Evolutionary conservation across 257 asterid species (phyloP), one percentile per base, ranked within the genome.

Genomic region (Solanum sitiens): DNA sequence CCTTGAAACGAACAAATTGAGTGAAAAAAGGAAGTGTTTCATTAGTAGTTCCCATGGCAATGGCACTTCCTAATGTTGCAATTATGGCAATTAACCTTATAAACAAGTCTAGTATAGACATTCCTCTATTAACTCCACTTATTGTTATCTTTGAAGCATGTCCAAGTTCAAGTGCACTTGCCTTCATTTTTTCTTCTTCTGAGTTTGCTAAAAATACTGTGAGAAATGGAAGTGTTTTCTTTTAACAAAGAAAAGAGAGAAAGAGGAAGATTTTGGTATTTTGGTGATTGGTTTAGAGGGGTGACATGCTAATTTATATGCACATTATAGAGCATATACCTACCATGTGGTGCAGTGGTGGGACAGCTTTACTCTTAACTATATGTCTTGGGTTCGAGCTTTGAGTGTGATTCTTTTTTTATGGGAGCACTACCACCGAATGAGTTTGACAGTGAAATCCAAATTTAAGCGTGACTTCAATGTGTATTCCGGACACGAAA

Each of bases 11-110:
- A 83, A 90, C n/a, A 39, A 90, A 87, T 63, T 89, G 94, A 3
- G 92, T 89, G 89, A 86, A 50, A 86, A 90, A 90, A 2, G 94
- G 88, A 5, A 90, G 94, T 23, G 93, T 82, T 77, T 90, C 90
- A 59, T 88, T 76, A 9, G 94, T 88, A 3, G 92, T 90, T 77
- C 92, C 94, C 93, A 92, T 90, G 16, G 91, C 89, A 88, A 89
- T 86, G 30, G 92, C 92, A 75, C 93, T 91, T 30, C 86, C 93
- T 73, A 87, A 86, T 83, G 90, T 87, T 1, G 90, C 91, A 30
- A 88, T 63, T 16, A 86, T 79, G 0, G 90, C 93, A 5, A 87
- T 30, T 45, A 92, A 63, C 82, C 93, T 92, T 32, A 91, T 82
- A 37, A 92, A 56, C 70, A 92, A 90, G 32, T 92, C 93, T 0